Evolutionary conservation across 2,329 filamentous ascomycete genomes (phyloP), one percentile per base, ranked within the genome.

Genomic region (Dothiorella sarmentorum): DNA sequence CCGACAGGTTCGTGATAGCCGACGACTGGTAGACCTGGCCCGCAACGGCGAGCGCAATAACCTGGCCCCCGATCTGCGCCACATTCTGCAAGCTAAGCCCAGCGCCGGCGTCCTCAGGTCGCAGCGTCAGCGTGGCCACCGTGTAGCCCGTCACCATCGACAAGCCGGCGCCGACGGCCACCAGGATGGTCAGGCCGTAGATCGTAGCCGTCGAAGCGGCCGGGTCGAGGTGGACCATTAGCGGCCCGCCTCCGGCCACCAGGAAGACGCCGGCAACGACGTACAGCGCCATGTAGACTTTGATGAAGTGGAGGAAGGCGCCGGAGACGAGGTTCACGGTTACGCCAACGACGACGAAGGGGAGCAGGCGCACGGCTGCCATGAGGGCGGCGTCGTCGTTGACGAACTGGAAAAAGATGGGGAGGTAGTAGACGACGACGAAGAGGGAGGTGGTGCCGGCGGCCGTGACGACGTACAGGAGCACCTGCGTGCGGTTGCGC

Each of bases 391-490:
- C 6, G 29, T 60, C 58, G 33, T 38, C 49, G 3, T 20, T 18
- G 7, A 38, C 18, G 29, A 60, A 60, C 7, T 31, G n/a, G 58
- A 42, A 60, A 24, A 42, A 56, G 10, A 72, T 24, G 56, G 77
- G 66, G 20, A 71, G 67, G 42, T 67, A 65, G 38, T 73, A 62
- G 7, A 75, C 69, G 1, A 75, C 56, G 1, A 76, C 68, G 29
- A 74, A 60, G 43, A 79, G 17, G 13, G 31, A n/a, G 4, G 35
- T 37, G 4, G 35, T n/a, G 4, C 15, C 35, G 1, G 35, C 9
- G 2, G 35, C 35, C 2, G 35, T 37, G 2, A n/a, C 15, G 15
- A 13, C n/a, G 15, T n/a, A 37, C 35, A 37, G n/a, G 35, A n/a
- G n/a, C 15, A 37, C 17, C 35, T 37, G n/a, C 17, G 7, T n/a